Base-by-base conservation (phyloP, 2,329 filamentous ascomycete species). In the Hysterium pulicare region DNA sequence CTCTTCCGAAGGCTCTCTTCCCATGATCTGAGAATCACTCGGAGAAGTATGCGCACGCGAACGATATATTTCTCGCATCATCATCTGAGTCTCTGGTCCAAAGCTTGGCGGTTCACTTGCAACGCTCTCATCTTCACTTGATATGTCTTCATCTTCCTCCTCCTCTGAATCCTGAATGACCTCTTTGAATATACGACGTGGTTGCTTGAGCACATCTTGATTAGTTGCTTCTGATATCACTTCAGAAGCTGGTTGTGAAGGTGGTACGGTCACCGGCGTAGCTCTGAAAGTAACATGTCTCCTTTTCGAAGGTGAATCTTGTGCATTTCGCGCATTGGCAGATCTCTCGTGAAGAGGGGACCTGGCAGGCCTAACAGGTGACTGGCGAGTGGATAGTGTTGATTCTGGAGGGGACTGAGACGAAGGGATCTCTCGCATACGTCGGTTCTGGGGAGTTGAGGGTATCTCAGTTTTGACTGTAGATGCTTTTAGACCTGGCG, bases 81-180 rank as follows among this genome's bases (percentile, higher is more conserved):
- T 28, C 24, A 28, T 28, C 13, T 28, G 24, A 7, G 24, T 28
- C 24, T 28, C 24, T 13, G 24, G 24, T 13, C 24, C 24, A 13
- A 28, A 8, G 7, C 8, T 8, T 13, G 13, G 7, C 8, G 24
- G 24, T 8, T 28, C 7, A 7, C 13, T 13, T 28, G 13, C 37
- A 11, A 11, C 10, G 26, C 8, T 31, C 16, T 39, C 37, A 17
- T 39, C 24, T 16, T 39, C 37, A 30, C 24, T 30, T 9, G 13
- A 28, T 13, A 28, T 7, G 8, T 28, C 24, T n/a, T 16, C 35
- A 15, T 38, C 35, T n/a, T 31, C 36, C 3, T 38, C 37, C 5
- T 39, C 37, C 7, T 39, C 37, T 10, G 37, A 31, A 16, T 39
- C 37, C 11, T 16, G 23, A 21, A 39, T 39, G 11, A 20, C 31